A percentile compares a stretch with the other conserved stretches of the same genome.
Evolutionary conservation across 148 eudicot genomes (phyloP).

Genomic region (Nepenthes mirabilis): DNA sequence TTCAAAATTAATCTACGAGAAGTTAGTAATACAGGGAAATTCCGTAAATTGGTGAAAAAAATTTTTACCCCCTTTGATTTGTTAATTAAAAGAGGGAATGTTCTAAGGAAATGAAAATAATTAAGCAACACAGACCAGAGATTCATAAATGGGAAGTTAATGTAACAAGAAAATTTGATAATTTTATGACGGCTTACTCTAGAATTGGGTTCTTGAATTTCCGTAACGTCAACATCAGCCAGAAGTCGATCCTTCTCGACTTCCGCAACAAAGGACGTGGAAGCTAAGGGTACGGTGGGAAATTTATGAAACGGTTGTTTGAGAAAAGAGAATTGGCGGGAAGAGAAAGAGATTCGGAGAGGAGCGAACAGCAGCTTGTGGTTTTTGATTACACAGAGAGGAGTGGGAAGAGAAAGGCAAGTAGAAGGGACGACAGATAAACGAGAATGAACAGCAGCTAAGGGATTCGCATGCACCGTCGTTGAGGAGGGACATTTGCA

Average conservation of each 20-base stretch:
- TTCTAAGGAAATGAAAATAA: not conserved
- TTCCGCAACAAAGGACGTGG: conserved; percentile 22
- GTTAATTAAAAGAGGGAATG: not conserved
- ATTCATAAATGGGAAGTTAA: no score
- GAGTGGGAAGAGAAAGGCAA: conserved; percentile 13
- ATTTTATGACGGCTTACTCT: conserved; percentile 29
- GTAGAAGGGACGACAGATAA: not conserved
- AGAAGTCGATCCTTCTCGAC: conserved; percentile 53
- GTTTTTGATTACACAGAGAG: conserved; percentile 7
- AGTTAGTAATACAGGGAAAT: not conserved
- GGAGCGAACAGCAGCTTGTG: conserved; percentile 8
- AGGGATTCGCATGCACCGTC: conserved; percentile 6
- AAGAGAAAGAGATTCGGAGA: conserved; percentile 21
- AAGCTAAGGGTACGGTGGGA: conserved; percentile 4
- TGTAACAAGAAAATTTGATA: no score
- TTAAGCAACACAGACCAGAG: no score
- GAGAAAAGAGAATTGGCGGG: conserved; percentile 33
- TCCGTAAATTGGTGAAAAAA: conserved; percentile 1
- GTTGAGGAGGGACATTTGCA: conserved; percentile 20
- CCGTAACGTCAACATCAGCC: conserved; percentile 56
- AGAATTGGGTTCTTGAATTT: conserved; percentile 63
- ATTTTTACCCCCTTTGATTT: not conserved
- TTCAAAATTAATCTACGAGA: no score
- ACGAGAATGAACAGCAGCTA: not conserved
- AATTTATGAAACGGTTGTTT: conserved; percentile 7